Conservation (phyloP, 2,329 filamentous ascomycete genomes). For the Sporothrix protearum region DNA sequence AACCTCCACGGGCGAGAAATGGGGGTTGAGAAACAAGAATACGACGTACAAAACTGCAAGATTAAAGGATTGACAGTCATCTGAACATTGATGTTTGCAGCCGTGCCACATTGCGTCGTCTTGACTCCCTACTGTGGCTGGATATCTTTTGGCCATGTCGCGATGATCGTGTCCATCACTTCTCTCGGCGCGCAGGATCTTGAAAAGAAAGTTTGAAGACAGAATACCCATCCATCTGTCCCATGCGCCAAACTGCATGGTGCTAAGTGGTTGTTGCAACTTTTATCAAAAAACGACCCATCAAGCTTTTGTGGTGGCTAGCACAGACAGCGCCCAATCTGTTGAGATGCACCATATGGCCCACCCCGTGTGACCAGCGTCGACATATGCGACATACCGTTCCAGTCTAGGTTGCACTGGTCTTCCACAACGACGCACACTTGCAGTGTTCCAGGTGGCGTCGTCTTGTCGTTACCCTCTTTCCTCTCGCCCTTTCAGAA, state of each 20-base stretch:
- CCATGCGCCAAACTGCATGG: background rate
- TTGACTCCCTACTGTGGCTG: background rate
- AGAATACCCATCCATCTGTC: background rate
- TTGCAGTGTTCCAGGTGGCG: background rate
- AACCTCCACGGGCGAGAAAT: constrained; percentile 15
- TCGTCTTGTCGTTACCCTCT: too few relatives aligned
- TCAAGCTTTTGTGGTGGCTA: background rate
- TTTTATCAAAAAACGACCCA: background rate
- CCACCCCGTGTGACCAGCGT: constrained; percentile 1
- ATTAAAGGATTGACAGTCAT: background rate
- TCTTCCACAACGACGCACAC: background rate
- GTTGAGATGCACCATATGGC: background rate
- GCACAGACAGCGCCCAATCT: background rate
- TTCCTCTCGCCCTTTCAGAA: too few relatives aligned
- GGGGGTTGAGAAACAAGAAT: background rate
- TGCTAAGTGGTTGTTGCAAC: background rate
- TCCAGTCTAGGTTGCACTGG: background rate
- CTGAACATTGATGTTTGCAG: background rate
- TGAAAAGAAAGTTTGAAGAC: background rate
- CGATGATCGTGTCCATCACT: background rate
- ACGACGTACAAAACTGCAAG: background rate
- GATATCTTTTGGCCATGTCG: background rate
- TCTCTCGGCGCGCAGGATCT: background rate
- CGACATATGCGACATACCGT: background rate
- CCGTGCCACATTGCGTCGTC: background rate